These are phyloP conservation scores for Lasiosphaeriaceae sp. DNA, from an alignment of 495 filamentous ascomycete species.

Conservation along the genomic window DNA sequence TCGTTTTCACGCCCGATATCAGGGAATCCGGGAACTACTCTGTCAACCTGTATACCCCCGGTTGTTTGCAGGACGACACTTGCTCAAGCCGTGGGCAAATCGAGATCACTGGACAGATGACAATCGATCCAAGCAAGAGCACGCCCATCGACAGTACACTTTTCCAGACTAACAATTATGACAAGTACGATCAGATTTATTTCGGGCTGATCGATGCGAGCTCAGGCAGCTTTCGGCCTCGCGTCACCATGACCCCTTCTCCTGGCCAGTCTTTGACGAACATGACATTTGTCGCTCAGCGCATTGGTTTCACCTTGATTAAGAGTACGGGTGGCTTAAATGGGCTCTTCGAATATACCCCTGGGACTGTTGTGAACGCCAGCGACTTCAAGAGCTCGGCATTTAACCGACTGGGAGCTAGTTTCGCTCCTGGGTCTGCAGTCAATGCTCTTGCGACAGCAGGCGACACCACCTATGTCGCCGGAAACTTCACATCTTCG, in stretches of 20 bases:
- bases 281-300: slow-evolving; percentile 79
- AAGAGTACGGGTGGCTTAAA: slow-evolving; percentile 72
- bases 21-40: slow-evolving; percentile 86
- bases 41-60: slow-evolving; percentile 85
- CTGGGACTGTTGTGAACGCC: slow-evolving; percentile 51
- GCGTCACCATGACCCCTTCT: slow-evolving; percentile 71
- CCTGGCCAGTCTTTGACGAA: slow-evolving; percentile 57
- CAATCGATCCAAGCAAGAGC: slow-evolving; percentile 42
- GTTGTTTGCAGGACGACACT: slow-evolving; percentile 74
- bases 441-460: slow-evolving; percentile 60
- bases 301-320: slow-evolving; percentile 71
- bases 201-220: slow-evolving; percentile 76
- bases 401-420: slow-evolving; percentile 68
- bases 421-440: slow-evolving; percentile 58
- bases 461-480: slow-evolving; percentile 65
- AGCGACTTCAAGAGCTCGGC: slow-evolving; percentile 65
- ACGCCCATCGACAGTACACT: slow-evolving; percentile 49
- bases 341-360: slow-evolving; percentile 87
- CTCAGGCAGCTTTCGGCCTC: slow-evolving; percentile 70
- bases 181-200: slow-evolving; percentile 92
- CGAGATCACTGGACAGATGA: slow-evolving; percentile 71
- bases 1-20: slow-evolving; percentile 82
- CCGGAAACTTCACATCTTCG: slow-evolving; percentile 74
- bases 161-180: slow-evolving; percentile 86
- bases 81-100: slow-evolving; percentile 73